These are phyloP conservation scores for Lepiota subincarnata DNA, from an alignment of 768 basidiomycete species.

Conservation along the genomic window DNA sequence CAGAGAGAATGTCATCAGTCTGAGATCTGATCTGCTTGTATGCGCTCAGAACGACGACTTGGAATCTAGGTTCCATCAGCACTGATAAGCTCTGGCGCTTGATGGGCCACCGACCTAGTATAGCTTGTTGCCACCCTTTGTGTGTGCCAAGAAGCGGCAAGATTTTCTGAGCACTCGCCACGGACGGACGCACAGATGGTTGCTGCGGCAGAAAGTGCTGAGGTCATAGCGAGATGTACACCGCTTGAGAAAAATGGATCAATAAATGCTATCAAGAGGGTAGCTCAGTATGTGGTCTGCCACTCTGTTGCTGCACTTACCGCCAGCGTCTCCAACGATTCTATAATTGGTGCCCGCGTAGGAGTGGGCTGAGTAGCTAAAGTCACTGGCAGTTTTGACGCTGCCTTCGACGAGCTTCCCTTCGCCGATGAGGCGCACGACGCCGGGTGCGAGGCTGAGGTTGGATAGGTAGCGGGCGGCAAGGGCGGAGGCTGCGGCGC, in stretches of 20 bases:
- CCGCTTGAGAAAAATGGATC: constrained; percentile 66
- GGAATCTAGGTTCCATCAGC: constrained; percentile 40
- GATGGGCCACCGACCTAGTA: constrained; percentile 38
- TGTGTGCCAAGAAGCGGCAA: constrained; percentile 52
- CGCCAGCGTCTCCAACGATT: constrained; percentile 66
- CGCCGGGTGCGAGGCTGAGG: constrained; percentile 44
- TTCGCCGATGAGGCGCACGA: constrained; percentile 37
- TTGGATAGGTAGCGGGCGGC: constrained; percentile 39
- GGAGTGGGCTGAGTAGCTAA: constrained; percentile 56
- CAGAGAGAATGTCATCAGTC: constrained; percentile 48
- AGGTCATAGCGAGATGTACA: constrained; percentile 62
- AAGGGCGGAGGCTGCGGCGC: constrained; percentile 23
- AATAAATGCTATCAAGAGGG: constrained; percentile 44
- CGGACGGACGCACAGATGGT: constrained; percentile 55
- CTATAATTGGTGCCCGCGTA: constrained; percentile 55
- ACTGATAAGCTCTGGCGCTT: background rate
- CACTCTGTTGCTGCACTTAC: constrained; percentile 26
- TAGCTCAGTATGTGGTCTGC: constrained; percentile 1
- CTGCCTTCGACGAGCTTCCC: constrained; percentile 36
- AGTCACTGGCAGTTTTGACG: constrained; percentile 55
- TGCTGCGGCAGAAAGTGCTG: constrained; percentile 52
- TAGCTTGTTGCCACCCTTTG: constrained; percentile 53
- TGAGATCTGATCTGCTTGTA: constrained; percentile 71
- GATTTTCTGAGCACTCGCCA: constrained; percentile 40
- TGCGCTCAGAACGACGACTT: constrained; percentile 67